These are phyloP conservation scores for Arthrobotrys sphaeroides DNA, from an alignment of 2,329 filamentous ascomycete species.

Conservation along the genomic window DNA sequence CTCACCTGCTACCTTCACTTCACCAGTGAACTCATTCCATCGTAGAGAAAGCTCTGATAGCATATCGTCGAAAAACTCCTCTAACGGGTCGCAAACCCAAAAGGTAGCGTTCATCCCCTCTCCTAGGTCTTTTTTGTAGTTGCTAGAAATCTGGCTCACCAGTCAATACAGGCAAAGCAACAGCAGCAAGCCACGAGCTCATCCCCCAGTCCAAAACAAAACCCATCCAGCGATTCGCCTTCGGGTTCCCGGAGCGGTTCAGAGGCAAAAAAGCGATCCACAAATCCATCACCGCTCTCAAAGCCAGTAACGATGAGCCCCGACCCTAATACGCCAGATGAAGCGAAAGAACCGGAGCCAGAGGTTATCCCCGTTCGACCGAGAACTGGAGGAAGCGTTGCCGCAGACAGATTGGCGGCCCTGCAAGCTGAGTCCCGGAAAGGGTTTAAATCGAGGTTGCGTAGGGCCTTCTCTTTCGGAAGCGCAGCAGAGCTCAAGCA, in stretches of 20 bases:
- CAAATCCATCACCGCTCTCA: conserved; percentile 77
- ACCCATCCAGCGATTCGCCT: background rate
- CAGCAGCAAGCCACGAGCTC: conserved; percentile 15
- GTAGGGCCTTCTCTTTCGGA: conserved; percentile 94
- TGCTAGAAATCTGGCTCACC: background rate
- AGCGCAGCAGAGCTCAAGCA: conserved; percentile 89
- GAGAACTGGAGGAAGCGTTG: conserved; percentile 68
- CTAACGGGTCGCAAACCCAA: conserved; percentile 39
- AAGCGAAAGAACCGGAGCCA: conserved; percentile 46
- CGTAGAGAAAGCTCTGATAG: conserved; percentile 47
- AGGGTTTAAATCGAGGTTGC: conserved; percentile 69
- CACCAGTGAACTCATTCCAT: conserved; percentile 39
- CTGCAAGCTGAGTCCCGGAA: conserved; percentile 66
- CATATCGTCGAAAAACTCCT: conserved; percentile 46
- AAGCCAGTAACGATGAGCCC: conserved; percentile 73
- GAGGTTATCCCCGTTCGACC: conserved; percentile 33
- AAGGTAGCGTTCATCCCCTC: conserved; percentile 10
- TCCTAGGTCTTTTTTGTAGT: background rate
- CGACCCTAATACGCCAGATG: conserved; percentile 60
- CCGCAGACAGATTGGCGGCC: conserved; percentile 85
- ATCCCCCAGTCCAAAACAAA: conserved; percentile 63
- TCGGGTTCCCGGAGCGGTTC: conserved; percentile 62
- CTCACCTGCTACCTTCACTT: conserved; percentile 45
- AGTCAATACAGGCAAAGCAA: conserved; percentile 18
- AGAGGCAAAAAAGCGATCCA: conserved; percentile 73